Evolutionary conservation across 805 yeast genomes (phyloP).

Genomic region (Wickerhamomyces kurtzmanii): DNA sequence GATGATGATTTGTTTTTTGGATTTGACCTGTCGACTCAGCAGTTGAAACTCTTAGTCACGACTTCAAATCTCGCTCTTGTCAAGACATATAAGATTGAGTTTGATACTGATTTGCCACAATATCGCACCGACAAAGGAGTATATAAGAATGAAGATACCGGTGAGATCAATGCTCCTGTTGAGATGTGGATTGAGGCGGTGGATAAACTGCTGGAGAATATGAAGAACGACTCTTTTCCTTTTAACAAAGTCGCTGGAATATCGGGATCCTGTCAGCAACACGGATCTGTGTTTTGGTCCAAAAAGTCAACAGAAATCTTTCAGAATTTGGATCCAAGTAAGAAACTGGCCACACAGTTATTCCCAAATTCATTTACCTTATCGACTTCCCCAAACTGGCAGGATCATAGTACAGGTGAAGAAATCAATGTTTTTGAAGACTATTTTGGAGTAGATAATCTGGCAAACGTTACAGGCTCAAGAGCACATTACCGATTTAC

Average conservation of each 20-base stretch:
- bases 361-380: conserved; percentile 46
- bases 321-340: conserved; percentile 19
- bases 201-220: conserved; percentile 46
- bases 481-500: conserved; percentile 85
- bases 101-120: conserved; percentile 51
- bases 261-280: conserved; percentile 88
- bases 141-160: conserved; percentile 35
- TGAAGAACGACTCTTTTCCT: conserved; percentile 43
- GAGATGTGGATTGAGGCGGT: conserved; percentile 86
- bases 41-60: conserved; percentile 66
- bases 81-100: conserved; percentile 55
- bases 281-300: conserved; percentile 83
- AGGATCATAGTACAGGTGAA: conserved; percentile 76
- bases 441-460: conserved; percentile 34
- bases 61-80: conserved; percentile 41
- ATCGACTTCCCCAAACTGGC: conserved; percentile 83
- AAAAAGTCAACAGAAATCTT: conserved; percentile 32
- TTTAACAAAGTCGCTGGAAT: conserved; percentile 53
- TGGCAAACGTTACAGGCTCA: conserved; percentile 73
- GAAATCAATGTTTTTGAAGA: conserved; percentile 57
- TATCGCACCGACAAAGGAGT: conserved; percentile 76
- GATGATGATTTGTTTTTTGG: conserved; percentile 59
- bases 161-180: conserved; percentile 71
- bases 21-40: conserved; percentile 85
- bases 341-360: conserved; percentile 35